These are phyloP conservation scores for Neodidymelliopsis sp. DNA, from an alignment of 2,329 filamentous ascomycete genomes.

Conservation along the genomic window DNA sequence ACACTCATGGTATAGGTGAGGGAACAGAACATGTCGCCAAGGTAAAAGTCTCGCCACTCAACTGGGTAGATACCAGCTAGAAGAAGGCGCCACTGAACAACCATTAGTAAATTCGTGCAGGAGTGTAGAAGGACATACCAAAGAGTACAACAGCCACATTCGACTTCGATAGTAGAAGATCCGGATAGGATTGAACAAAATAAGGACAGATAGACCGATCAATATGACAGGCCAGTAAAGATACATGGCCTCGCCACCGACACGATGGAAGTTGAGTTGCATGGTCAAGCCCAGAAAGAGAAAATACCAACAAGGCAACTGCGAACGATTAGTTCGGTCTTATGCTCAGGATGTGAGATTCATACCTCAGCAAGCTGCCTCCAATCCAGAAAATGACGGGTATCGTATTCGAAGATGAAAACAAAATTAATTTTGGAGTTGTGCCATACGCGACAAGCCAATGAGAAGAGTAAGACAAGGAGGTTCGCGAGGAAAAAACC, in stretches of 20 bases:
- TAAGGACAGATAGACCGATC: constrained; percentile 69
- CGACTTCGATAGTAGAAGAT: constrained; percentile 78
- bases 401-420: constrained; percentile 97
- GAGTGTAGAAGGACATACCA: constrained; percentile 63
- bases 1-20: constrained; percentile 88
- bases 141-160: constrained; percentile 87
- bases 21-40: constrained; percentile 97
- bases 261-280: constrained; percentile 85
- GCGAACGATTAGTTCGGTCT: constrained; percentile 14
- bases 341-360: neutral
- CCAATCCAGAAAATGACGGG: constrained; percentile 86
- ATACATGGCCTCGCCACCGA: constrained; percentile 72
- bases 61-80: constrained; percentile 89
- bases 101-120: neutral
- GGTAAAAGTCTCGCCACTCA: constrained; percentile 96
- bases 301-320: constrained; percentile 84
- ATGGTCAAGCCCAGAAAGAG: constrained; percentile 79
- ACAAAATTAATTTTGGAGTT: constrained; percentile 90
- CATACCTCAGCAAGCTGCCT: constrained; percentile 77
- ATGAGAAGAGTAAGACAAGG: constrained; percentile 81
- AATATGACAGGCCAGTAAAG: constrained; percentile 88
- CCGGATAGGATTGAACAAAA: constrained; percentile 79
- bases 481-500: constrained; percentile 88
- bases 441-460: constrained; percentile 85
- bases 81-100: constrained; percentile 76